Base-by-base conservation (phyloP, 2,329 filamentous ascomycete species). In the Bipolaris bicolor region DNA sequence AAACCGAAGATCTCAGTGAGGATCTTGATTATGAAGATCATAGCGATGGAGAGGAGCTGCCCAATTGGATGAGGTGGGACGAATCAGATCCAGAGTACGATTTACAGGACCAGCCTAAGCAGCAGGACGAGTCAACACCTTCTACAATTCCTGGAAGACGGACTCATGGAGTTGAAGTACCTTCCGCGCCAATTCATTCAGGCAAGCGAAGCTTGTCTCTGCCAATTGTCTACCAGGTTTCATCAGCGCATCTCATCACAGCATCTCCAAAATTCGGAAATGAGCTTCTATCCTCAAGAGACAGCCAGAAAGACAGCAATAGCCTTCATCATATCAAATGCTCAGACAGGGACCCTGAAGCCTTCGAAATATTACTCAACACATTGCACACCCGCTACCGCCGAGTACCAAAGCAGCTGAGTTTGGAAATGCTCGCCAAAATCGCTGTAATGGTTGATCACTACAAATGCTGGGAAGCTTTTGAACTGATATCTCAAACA, bases 361-460 rank as follows among this genome's bases (percentile, higher is more conserved):
- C 79, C 0, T 72, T 82, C 5, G 62, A 72, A 11, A 77, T 78
- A 16, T 57, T 82, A 1, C 65, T 83, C 52, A 76, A 81, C 52
- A 77, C 80, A 11, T 67, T 83, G 10, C 81, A 83, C 65, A 72
- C 78, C 52, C 75, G 75, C 5, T 75, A 71, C 11, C 60, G 70
- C 29, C 73, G 77, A 40, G 73, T 83, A 13, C 79, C 80, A 0
- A 67, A 66, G 37, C 46, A 57, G 0, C 58, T 82, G 0, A 67
- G 62, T 33, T 65, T 82, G 5, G 76, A 81, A n/a, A 68, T 74
- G 9, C 69, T 84, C 10, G 75, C 76, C n/a, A 77, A 79, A 53
- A 70, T 83, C 16, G 79, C 79, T 5, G 67, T 76, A 1, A 67
- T 83, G 18, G 76, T 80, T 6, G 77, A 81, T 55, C 75, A 75